Evolutionary conservation across 768 basidiomycete species (phyloP).

Genomic region (Agaricus subrufescens): DNA sequence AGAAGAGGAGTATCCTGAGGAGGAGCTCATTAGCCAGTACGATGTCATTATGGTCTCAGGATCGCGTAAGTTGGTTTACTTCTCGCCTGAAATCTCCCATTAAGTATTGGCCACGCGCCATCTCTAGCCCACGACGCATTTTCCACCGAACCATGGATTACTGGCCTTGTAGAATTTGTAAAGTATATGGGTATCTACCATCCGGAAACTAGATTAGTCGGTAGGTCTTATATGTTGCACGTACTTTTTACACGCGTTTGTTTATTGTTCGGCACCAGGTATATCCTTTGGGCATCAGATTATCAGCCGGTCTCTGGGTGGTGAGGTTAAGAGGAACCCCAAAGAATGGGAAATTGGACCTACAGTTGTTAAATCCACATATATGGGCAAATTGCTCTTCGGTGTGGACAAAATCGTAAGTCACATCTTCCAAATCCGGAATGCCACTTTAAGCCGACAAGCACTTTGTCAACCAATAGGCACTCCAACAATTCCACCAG

Average conservation of each 20-base stretch:
- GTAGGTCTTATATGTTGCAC: conserved; percentile 24
- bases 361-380: conserved; percentile 52
- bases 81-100: neutral
- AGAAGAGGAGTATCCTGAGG: conserved; percentile 49
- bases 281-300: conserved; percentile 90
- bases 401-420: conserved; percentile 35
- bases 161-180: conserved; percentile 57
- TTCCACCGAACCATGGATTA: conserved; percentile 73
- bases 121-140: conserved; percentile 67
- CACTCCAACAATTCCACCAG: conserved; percentile 81
- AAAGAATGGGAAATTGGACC: conserved; percentile 80
- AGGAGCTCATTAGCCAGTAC: conserved; percentile 47
- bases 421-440: neutral
- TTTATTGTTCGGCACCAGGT: conserved; percentile 32
- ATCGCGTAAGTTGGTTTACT: conserved; percentile 46
- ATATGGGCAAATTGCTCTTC: conserved; percentile 65
- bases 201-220: conserved; percentile 33
- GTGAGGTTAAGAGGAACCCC: conserved; percentile 56
- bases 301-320: conserved; percentile 71
- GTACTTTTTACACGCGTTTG: neutral
- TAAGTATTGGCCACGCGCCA: neutral
- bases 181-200: no score
- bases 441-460: neutral
- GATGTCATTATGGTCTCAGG: conserved; percentile 78
- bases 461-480: conserved; percentile 32